A percentile compares a stretch with the other conserved stretches of the same genome.
These are phyloP conservation scores for Lojkania enalia DNA, from an alignment of 2,329 filamentous ascomycete genomes.

Conservation along the genomic window DNA sequence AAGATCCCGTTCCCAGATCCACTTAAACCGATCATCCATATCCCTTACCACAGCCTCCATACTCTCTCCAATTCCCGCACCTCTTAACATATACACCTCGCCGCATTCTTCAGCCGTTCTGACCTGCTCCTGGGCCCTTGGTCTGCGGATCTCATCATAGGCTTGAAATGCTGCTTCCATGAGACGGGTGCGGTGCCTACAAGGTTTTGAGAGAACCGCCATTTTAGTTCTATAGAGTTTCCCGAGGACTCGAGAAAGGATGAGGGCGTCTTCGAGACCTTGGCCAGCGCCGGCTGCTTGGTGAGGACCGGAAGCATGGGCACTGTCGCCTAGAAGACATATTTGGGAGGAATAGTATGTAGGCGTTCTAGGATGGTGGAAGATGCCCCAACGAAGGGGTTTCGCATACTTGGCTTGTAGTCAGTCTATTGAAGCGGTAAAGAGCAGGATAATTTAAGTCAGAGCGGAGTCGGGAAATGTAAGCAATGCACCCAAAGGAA, in stretches of 20 bases:
- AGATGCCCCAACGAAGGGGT: constrained; percentile 29
- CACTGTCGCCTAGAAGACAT: constrained; percentile 32
- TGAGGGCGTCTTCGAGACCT: constrained; percentile 33
- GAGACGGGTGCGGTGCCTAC: constrained; percentile 5
- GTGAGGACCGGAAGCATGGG: constrained; percentile 30
- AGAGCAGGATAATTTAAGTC: no score
- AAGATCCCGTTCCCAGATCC: constrained; percentile 28
- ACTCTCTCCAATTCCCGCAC: constrained; percentile 7
- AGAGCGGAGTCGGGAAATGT: no score
- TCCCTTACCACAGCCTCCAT: constrained; percentile 17
- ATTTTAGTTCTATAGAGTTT: constrained; percentile 6
- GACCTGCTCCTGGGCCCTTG: constrained; percentile 30
- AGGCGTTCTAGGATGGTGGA: constrained; percentile 27
- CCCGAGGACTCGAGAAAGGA: constrained; percentile 27
- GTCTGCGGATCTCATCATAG: constrained; percentile 27
- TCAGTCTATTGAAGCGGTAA: no score
- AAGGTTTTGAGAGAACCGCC: constrained; percentile 3
- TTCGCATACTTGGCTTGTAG: constrained; percentile 17
- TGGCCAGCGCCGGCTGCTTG: constrained; percentile 35
- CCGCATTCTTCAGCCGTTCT: constrained; percentile 16
- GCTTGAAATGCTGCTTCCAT: constrained; percentile 25
- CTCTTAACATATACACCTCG: constrained; percentile 20
- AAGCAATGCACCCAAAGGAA: no score
- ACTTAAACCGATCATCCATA: constrained; percentile 21
- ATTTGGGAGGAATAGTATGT: constrained; percentile 27